Base-by-base conservation (phyloP, 805 yeast genomes). In the Candida sonorensis region DNA sequence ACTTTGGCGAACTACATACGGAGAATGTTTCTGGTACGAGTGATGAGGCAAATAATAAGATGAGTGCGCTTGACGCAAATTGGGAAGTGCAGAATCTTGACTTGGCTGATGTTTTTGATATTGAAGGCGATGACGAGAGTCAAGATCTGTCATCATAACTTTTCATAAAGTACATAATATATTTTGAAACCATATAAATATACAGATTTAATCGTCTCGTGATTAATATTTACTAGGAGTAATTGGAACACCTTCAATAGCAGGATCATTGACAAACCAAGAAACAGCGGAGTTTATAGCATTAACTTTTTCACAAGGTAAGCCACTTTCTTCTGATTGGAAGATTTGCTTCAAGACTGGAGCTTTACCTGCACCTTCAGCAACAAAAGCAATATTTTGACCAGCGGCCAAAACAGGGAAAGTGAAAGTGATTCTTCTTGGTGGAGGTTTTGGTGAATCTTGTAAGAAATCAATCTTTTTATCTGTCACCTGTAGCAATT, bases 391-490 rank as follows among this genome's bases (percentile, higher is more conserved):
- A 46, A 87, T 74, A 17, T 59, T 44, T 14, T 51, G 43, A 11
- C 80, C 78, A 14, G 53, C 58, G 33, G 64, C 67, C 45, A 87
- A 67, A 4, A 80, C 79, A 6, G 90, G 88, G 59, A 84, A 75
- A 6, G 96, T 87, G 55, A 87, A 66, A 3, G 95, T 84, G 59
- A 87, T 82, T 66, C 97, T 77, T 66, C 88, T 77, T 55, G 88
- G 79, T 25, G 97, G 97, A 20, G 94, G 95, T 60, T 88, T 88
- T 56, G 96, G 96, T 9, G 94, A 82, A 55, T 87, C 90, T 31
- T 69, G 66, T 41, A 88, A 73, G 48, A 74, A 60, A 8, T 88
- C 75, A 36, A 87, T 78, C 26, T 59, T 56, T 38, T 66, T 61
- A 8, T 53, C 30, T 17, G 61, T 55, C 51, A 81, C 90, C 23